Conservation (phyloP, 2,329 filamentous ascomycete species). For the Aspergillus sp. region DNA sequence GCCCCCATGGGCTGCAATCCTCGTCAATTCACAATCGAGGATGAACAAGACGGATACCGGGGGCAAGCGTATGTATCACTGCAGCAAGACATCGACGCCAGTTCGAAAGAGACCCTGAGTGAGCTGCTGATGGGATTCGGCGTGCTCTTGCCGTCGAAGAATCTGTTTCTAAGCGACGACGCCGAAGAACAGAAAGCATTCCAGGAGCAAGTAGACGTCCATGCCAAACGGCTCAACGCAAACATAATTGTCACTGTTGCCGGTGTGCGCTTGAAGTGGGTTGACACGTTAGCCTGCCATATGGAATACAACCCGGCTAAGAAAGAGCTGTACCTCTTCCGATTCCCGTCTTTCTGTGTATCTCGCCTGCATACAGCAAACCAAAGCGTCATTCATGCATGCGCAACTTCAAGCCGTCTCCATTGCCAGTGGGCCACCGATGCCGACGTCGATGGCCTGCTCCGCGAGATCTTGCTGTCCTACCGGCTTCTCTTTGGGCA, state of each 20-base stretch:
- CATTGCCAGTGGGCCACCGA: conserved; percentile 6
- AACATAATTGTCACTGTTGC: conserved; percentile 1
- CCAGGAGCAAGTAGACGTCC: conserved; percentile 1
- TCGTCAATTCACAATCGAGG: background rate
- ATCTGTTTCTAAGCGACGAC: conserved; percentile 2
- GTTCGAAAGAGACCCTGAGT: conserved; percentile 2
- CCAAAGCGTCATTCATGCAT: conserved; percentile 2
- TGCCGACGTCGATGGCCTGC: conserved; percentile 3
- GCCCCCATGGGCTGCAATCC: background rate
- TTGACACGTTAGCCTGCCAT: conserved; percentile 4
- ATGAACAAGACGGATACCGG: conserved; percentile 1
- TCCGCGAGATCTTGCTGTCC: conserved; percentile 3
- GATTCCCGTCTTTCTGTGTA: conserved; percentile 4
- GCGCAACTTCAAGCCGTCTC: conserved; percentile 3
- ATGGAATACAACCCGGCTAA: conserved; percentile 4
- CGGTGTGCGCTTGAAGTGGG: conserved; percentile 4
- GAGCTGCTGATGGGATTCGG: conserved; percentile 8
- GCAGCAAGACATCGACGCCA: conserved; percentile 1
- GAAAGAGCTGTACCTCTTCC: conserved; percentile 4
- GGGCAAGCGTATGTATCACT: conserved; percentile 1
- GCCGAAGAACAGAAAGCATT: conserved; percentile 1
- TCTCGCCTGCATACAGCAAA: background rate
- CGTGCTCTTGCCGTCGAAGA: conserved; percentile 3
- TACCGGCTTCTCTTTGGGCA: conserved; percentile 7
- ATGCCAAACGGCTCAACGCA: conserved; percentile 4